These are phyloP conservation scores for Saccharomycopsis schoenii DNA, from an alignment of 805 yeast species.

Conservation along the genomic window DNA sequence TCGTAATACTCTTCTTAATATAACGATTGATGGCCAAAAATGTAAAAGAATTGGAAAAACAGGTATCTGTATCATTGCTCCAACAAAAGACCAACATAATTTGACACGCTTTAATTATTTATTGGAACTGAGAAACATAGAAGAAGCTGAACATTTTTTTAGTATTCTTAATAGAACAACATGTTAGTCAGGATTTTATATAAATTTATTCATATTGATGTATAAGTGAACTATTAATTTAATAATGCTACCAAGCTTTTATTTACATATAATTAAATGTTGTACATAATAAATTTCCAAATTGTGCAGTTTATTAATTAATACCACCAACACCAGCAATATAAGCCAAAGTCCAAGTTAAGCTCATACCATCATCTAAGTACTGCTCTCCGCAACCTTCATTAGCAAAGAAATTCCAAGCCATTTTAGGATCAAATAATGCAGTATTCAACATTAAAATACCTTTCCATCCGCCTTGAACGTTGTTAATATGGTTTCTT, in stretches of 20 bases:
- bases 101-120: conserved; percentile 13
- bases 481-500: conserved; percentile 32
- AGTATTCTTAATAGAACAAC: conserved; percentile 1
- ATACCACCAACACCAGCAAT: conserved; percentile 35
- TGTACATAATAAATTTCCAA: too few species aligned
- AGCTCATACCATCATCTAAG: conserved; percentile 78
- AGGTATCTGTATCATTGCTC: conserved; percentile 15
- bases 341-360: conserved; percentile 78
- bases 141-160: conserved; percentile 15
- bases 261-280: too few species aligned
- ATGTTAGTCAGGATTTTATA: neutral
- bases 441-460: conserved; percentile 67
- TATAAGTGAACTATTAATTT: neutral
- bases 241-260: too few species aligned
- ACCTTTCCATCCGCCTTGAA: conserved; percentile 66
- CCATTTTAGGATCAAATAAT: conserved; percentile 51
- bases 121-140: conserved; percentile 13
- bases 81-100: conserved; percentile 11
- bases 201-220: neutral
- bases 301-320: neutral
- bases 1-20: conserved; percentile 11
- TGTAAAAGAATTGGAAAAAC: conserved; percentile 15
- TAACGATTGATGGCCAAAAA: conserved; percentile 7
- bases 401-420: conserved; percentile 54
- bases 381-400: conserved; percentile 40